A percentile compares a stretch with the other conserved stretches of the same genome.
These are phyloP conservation scores for Paracoccidioides lutzii DNA, from an alignment of 2,329 filamentous ascomycete species.

Conservation along the genomic window DNA sequence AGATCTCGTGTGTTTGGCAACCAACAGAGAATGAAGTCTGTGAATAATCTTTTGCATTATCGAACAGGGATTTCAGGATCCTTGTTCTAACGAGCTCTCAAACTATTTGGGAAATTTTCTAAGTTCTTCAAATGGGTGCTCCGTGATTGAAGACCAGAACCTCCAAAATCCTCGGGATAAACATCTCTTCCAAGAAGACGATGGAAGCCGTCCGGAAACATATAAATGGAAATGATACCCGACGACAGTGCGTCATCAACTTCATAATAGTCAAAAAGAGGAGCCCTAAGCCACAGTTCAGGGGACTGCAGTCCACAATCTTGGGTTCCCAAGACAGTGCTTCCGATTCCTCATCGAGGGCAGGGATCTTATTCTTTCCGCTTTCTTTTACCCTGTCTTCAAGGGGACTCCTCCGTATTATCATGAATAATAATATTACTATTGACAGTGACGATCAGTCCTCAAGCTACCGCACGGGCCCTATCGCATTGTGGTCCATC, in stretches of 20 bases:
- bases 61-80: not conserved
- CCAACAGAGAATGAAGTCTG: not conserved
- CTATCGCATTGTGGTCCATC: not conserved
- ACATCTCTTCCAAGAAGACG: not conserved
- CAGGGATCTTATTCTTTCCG: not conserved
- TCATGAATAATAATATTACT: no score
- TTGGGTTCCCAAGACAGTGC: not conserved
- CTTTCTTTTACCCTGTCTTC: not conserved
- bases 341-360: not conserved
- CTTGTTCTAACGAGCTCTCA: not conserved
- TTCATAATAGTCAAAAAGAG: not conserved
- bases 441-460: no score
- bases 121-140: not conserved
- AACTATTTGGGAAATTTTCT: not conserved
- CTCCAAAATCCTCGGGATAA: not conserved
- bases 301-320: not conserved
- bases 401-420: not conserved
- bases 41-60: not conserved
- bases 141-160: not conserved
- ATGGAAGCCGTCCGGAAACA: not conserved
- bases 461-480: slow-evolving; percentile 1
- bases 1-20: not conserved
- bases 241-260: not conserved
- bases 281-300: not conserved
- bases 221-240: not conserved